A percentile compares a stretch with the other conserved stretches of the same genome.
phyloP scores from a whole-genome alignment of 257 asterid species.

The Jaltomata sinuosa region DNA sequence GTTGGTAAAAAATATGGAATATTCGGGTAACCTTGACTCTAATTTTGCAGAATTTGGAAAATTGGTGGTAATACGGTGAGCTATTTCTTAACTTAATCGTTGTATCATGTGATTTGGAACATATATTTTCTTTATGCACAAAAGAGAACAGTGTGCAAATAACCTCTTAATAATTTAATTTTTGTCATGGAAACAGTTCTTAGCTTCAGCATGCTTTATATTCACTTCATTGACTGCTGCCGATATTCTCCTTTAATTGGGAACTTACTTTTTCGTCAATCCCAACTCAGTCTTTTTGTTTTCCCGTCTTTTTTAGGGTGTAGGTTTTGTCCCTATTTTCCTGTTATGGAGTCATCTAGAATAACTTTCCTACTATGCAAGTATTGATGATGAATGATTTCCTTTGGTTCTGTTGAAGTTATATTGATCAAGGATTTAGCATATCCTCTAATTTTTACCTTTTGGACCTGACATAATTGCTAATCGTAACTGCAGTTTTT shows the following conservation, averaged over 20 bases:
- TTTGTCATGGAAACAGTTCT: no score
- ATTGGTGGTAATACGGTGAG: not conserved
- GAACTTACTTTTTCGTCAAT: no score
- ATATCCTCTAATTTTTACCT: no score
- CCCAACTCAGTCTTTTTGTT: no score
- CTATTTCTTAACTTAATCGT: not conserved
- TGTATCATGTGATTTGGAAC: not conserved
- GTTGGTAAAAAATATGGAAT: not conserved
- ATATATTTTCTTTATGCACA: not conserved
- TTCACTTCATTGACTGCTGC: no score
- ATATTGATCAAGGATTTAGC: not conserved
- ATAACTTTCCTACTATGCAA: not conserved
- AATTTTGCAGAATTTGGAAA: not conserved
- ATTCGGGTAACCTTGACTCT: not conserved
- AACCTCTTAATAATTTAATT: no score
- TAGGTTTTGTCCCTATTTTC: not conserved
- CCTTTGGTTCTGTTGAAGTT: not conserved
- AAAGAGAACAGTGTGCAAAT: not conserved
- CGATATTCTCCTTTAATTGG: no score
- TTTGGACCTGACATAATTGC: no score
- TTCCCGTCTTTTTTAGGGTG: not conserved
- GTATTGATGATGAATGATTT: not conserved
- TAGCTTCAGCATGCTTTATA: no score
- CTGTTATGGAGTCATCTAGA: not conserved
- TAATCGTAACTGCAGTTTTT: no score